Evolutionary conservation across 495 filamentous ascomycete species (phyloP).

Genomic region (Penicillium ucsense): DNA sequence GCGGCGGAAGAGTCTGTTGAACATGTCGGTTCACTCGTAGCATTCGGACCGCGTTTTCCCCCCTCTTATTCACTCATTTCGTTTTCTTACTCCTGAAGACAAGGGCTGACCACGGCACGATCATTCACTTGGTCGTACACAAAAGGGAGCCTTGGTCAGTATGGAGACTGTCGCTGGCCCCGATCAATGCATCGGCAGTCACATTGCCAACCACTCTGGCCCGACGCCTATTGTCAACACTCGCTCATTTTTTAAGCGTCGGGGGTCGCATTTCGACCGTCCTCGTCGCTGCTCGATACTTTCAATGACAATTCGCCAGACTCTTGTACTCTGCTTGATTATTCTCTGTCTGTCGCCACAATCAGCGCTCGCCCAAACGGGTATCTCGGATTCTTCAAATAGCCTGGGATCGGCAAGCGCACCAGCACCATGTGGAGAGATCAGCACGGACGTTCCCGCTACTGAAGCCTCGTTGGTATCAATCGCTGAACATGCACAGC

Average conservation of each 20-base stretch:
- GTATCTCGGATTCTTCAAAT: neutral
- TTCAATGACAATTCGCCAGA: conserved; percentile 2
- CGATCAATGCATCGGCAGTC: neutral
- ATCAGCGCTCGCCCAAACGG: conserved; percentile 6
- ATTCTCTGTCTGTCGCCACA: conserved; percentile 11
- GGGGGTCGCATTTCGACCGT: conserved; percentile 3
- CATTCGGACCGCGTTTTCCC: conserved; percentile 1
- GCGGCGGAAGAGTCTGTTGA: neutral
- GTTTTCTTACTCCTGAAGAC: neutral
- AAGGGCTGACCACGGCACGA: no score
- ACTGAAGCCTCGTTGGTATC: conserved; percentile 5
- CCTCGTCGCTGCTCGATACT: conserved; percentile 1
- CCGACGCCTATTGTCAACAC: conserved; percentile 2
- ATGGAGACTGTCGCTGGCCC: conserved; percentile 2
- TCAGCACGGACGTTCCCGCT: conserved; percentile 10
- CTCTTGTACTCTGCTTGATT: conserved; percentile 17
- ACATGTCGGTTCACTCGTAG: conserved; percentile 6
- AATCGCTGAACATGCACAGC: neutral
- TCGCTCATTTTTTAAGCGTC: conserved; percentile 5
- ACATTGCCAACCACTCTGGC: neutral
- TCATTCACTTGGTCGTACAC: no score
- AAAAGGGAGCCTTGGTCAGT: neutral
- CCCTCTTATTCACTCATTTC: neutral
- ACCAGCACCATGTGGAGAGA: conserved; percentile 11
- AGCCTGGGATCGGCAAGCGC: conserved; percentile 5